Base-by-base conservation (phyloP, 805 yeast species). In the Lipomyces lipofer region DNA sequence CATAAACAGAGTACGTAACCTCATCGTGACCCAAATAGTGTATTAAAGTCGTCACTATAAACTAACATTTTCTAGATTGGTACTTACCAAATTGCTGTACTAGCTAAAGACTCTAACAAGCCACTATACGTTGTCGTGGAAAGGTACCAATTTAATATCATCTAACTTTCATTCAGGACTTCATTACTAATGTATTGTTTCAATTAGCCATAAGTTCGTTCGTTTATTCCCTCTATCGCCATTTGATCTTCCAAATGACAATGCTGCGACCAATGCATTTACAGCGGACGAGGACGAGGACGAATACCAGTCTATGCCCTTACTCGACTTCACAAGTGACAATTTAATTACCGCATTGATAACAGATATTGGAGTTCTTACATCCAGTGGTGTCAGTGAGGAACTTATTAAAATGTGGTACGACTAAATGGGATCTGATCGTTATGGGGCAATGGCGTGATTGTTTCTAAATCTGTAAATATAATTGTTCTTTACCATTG, bases 371-470 rank as follows among this genome's bases (percentile, higher is more conserved):
- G 99, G 99, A 15, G 97, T 94, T 1, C 77, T 94, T 63, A 94
- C 99, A 5, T 97, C 99, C 10, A 86, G 96, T 56, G 98, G 98
- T 0, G 99, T 94, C 19, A 86, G 96, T n/a, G 99, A 94, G 70
- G 99, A 94, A 73, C 79, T 94, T 71, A 94, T 94, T 69, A 94
- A 94, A 73, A 89, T 94, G 83, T 94, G 61, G 62, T 58, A 59
- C 36, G 62, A 58, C 25, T 59, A 29, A 29, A 22, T 13, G 33
- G 43, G 24, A 6, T 33, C 13, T n/a, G n/a, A n/a, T n/a, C n/a
- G n/a, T n/a, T n/a, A n/a, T n/a, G n/a, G n/a, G n/a, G n/a, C n/a
- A n/a, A n/a, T n/a, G n/a, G n/a, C n/a, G n/a, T n/a, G n/a, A n/a
- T n/a, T n/a, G n/a, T n/a, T n/a, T n/a, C n/a, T n/a, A n/a, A n/a